Conservation (phyloP, 805 yeast species). For the Metschnikowia orientalis region DNA sequence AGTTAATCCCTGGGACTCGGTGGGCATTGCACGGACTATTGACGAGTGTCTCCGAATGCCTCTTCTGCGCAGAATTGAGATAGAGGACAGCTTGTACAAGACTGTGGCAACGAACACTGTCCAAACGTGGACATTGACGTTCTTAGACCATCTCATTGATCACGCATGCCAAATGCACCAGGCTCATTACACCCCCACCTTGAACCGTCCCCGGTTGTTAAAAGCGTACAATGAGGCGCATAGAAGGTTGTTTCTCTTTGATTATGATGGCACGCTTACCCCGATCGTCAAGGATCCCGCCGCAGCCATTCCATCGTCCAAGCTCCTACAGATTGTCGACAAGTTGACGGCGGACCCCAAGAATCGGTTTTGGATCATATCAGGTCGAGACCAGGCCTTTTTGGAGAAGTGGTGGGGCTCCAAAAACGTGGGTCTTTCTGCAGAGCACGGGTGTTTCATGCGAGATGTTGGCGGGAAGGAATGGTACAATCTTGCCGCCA, state of each 20-base stretch:
- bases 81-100: constrained; percentile 54
- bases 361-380: constrained; percentile 90
- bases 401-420: constrained; percentile 84
- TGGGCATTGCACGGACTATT: constrained; percentile 84
- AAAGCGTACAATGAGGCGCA: constrained; percentile 56
- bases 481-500: constrained; percentile 84
- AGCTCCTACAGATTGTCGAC: constrained; percentile 56
- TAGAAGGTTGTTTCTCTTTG: constrained; percentile 80
- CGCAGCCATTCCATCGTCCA: constrained; percentile 92
- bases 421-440: constrained; percentile 73
- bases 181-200: constrained; percentile 60
- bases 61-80: constrained; percentile 37
- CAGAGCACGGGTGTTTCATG: constrained; percentile 97
- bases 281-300: constrained; percentile 96
- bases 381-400: constrained; percentile 91
- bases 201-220: constrained; percentile 65
- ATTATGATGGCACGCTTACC: constrained; percentile 95
- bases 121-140: constrained; percentile 73
- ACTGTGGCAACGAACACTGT: constrained; percentile 68
- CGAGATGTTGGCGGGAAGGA: constrained; percentile 57
- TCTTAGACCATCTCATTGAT: constrained; percentile 47
- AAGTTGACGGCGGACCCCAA: constrained; percentile 66
- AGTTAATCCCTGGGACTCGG: constrained; percentile 96
- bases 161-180: constrained; percentile 38
- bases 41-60: constrained; percentile 61